Conservation (phyloP, 2,329 filamentous ascomycete genomes). For the Hysterium pulicare region DNA sequence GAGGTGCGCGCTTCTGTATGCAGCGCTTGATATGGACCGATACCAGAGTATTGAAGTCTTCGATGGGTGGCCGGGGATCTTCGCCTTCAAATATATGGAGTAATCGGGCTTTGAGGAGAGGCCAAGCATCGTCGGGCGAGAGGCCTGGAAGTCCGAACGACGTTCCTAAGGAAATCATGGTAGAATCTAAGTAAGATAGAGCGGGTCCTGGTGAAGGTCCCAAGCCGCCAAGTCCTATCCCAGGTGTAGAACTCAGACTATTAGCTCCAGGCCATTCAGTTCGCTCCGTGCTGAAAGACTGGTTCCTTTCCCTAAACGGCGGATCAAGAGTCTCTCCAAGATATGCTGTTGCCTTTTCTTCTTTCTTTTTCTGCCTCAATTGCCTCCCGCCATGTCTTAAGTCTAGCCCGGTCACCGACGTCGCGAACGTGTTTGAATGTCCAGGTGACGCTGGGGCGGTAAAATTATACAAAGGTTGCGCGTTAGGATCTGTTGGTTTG, state of each 20-base stretch:
- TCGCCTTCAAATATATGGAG: constrained; percentile 79
- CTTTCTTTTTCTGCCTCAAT: constrained; percentile 68
- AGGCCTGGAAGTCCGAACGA: constrained; percentile 49
- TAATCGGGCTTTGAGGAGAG: constrained; percentile 71
- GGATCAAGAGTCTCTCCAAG: constrained; percentile 32
- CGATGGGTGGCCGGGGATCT: constrained; percentile 72
- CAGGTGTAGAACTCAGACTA: constrained; percentile 19
- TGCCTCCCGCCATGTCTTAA: constrained; percentile 73
- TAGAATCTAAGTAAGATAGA: constrained; percentile 28
- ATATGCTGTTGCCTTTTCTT: constrained; percentile 48
- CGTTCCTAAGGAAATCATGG: constrained; percentile 43
- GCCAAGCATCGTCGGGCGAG: constrained; percentile 73
- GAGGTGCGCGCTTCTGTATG: constrained; percentile 68
- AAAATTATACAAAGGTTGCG: constrained; percentile 75
- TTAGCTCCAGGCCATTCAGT: constrained; percentile 34
- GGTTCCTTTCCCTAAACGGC: constrained; percentile 31
- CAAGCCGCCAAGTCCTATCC: constrained; percentile 13
- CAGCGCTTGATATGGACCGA: constrained; percentile 74
- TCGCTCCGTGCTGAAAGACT: constrained; percentile 38
- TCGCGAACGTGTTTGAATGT: constrained; percentile 67
- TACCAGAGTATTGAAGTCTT: constrained; percentile 81
- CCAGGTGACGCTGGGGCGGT: constrained; percentile 70
- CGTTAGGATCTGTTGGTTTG: constrained; percentile 68
- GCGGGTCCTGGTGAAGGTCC: constrained; percentile 22
- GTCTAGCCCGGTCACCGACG: constrained; percentile 78